phyloP scores from a whole-genome alignment of 345 rosid genomes.

The Populus nigra region DNA sequence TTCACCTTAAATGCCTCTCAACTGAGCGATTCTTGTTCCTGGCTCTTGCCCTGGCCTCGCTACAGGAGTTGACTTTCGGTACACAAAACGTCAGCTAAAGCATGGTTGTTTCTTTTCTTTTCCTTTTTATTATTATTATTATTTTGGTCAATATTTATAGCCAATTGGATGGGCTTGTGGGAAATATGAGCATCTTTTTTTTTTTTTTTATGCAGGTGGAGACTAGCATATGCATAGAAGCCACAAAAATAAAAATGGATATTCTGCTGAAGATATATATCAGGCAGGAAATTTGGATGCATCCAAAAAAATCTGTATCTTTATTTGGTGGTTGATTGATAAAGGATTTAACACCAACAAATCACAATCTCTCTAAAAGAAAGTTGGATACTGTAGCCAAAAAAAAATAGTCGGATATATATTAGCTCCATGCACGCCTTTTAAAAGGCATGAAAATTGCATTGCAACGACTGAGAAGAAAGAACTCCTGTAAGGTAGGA shows the following conservation, averaged over 20 bases:
- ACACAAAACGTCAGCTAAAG: neutral
- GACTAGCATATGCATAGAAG: neutral
- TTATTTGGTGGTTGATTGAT: neutral
- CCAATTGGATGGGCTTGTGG: neutral
- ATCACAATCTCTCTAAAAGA: conserved; percentile 3
- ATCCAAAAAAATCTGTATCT: neutral
- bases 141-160: neutral
- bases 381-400: neutral
- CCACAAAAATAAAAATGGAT: neutral
- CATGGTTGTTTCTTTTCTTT: neutral
- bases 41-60: neutral
- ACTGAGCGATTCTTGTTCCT: neutral
- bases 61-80: neutral
- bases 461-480: conserved; percentile 10
- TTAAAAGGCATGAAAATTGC: conserved; percentile 16
- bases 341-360: neutral
- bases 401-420: neutral
- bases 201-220: too few relatives aligned
- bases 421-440: conserved; percentile 7
- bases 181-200: neutral
- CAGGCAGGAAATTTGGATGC: neutral
- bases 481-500: neutral
- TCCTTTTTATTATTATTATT: neutral
- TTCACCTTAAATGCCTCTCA: neutral
- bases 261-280: neutral